A percentile compares a stretch with the other conserved stretches of the same genome.
These are phyloP conservation scores for Coccomyxa sp. DNA, from an alignment of 139 green algal genomes.

Conservation along the genomic window DNA sequence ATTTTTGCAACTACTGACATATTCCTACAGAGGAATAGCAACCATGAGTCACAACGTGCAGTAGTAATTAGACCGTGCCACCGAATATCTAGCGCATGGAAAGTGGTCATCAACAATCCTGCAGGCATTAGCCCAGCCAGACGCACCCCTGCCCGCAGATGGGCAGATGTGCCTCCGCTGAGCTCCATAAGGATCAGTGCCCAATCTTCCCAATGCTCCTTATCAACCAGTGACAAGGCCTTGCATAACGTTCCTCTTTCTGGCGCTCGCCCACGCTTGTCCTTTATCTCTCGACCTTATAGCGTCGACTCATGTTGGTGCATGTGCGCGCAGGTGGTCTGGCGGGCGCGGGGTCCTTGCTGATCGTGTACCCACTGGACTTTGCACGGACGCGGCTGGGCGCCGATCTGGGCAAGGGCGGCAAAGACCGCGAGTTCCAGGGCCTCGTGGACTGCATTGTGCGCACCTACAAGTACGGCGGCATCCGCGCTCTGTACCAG, in stretches of 20 bases:
- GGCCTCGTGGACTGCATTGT: slow-evolving; percentile 89
- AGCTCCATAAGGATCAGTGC: background rate
- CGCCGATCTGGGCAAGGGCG: slow-evolving; percentile 70
- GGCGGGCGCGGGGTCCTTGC: slow-evolving; percentile 75
- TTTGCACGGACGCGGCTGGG: slow-evolving; percentile 98
- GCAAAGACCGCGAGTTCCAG: slow-evolving; percentile 72
- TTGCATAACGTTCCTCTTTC: background rate
- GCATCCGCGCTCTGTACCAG: slow-evolving; percentile 73
- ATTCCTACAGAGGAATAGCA: too few relatives aligned
- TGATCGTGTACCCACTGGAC: slow-evolving; percentile 99
- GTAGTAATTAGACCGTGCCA: background rate
- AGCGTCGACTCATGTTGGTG: background rate
- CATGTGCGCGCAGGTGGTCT: slow-evolving; percentile 16
- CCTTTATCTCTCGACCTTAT: background rate
- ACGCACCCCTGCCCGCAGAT: background rate
- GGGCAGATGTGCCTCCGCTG: background rate
- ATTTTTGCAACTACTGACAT: too few relatives aligned
- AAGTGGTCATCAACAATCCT: too few relatives aligned
- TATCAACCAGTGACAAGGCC: background rate
- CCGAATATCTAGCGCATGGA: background rate
- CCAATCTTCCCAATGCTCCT: too few relatives aligned
- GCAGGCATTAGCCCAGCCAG: too few relatives aligned
- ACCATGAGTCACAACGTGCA: background rate
- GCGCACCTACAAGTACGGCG: slow-evolving; percentile 62
- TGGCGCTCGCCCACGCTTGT: background rate